Base-by-base conservation (phyloP, 257 asterid species). In the Ehretia macrophylla region DNA sequence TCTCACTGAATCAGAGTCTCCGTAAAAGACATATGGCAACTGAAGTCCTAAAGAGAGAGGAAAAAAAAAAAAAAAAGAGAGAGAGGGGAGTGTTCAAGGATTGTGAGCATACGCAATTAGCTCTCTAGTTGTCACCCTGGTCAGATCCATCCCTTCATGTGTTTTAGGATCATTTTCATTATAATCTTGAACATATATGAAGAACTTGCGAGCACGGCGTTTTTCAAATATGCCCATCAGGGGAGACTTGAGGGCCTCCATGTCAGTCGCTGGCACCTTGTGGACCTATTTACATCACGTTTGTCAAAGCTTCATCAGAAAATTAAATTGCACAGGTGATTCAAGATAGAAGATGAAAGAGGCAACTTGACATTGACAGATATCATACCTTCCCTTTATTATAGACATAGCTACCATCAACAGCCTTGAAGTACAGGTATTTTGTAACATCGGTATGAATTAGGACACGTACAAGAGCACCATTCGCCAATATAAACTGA, bases 401-500 rank as follows among this genome's bases (percentile, higher is more conserved):
- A 87, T 65, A 88, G 65, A 92, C 98, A 67, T 67, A 92, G 79
- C 98, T 88, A 12, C 98, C 98, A 76, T 92, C 98, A 59, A 92
- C 97, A 21, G 98, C 95, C 79, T 92, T 91, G 75, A 92, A 92
- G 77, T 67, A 80, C 78, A 92, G 65, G 78, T 92, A 92, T 69
- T 92, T 92, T 3, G 98, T 92, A 32, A 92, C 98, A 71, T 86
- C 87, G 6, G 97, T 88, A 60, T 92, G 98, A 76, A 92, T 92
- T 60, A 92, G 95, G 66, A 86, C 90, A 39, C 97, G 88, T 58
- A 92, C 97, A 65, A 92, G 95, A 53, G 75, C 85, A 73, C 98
- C 97, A 76, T 92, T 92, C 63, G 98, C 98, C 98, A 92, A 85
- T 51, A 92, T 92, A 77, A 75, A 92, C 98, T 92, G 85, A 69